Conservation (phyloP, 345 rosid genomes). For the Pugionium dolabratum region DNA sequence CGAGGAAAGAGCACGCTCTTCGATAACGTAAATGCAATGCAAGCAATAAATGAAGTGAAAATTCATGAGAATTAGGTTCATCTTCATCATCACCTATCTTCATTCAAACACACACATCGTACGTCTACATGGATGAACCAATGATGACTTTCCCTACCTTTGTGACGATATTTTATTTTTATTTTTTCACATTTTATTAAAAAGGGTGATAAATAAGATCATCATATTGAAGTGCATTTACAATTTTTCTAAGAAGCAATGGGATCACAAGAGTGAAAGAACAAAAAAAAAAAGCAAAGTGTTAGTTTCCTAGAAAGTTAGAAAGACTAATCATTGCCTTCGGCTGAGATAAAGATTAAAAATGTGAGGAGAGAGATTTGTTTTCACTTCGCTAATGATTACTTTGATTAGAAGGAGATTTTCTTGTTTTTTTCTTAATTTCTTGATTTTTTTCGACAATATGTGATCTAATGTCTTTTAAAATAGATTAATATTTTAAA, state of each 20-base stretch:
- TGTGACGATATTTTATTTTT: too few species aligned
- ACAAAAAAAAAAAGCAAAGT: conserved; percentile 42
- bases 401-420: too few species aligned
- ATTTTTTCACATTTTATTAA: too few species aligned
- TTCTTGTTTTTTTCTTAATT: too few species aligned
- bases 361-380: too few species aligned
- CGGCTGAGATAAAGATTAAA: too few species aligned
- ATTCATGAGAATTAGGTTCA: conserved; percentile 37
- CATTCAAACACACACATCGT: conserved; percentile 40
- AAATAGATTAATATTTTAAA: too few species aligned
- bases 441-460: too few species aligned
- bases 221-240: conserved; percentile 23
- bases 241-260: conserved; percentile 28
- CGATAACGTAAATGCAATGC: conserved; percentile 48
- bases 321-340: too few species aligned
- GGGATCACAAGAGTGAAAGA: conserved; percentile 34
- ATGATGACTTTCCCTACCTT: conserved; percentile 31
- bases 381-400: too few species aligned
- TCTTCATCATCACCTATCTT: conserved; percentile 38
- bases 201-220: conserved; percentile 5
- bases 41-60: conserved; percentile 39
- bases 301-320: too few species aligned
- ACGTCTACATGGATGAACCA: conserved; percentile 30
- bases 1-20: conserved; percentile 50
- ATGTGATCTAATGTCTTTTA: too few species aligned